Conservation (phyloP, 768 basidiomycete species). For the Auricularia heimuer region DNA sequence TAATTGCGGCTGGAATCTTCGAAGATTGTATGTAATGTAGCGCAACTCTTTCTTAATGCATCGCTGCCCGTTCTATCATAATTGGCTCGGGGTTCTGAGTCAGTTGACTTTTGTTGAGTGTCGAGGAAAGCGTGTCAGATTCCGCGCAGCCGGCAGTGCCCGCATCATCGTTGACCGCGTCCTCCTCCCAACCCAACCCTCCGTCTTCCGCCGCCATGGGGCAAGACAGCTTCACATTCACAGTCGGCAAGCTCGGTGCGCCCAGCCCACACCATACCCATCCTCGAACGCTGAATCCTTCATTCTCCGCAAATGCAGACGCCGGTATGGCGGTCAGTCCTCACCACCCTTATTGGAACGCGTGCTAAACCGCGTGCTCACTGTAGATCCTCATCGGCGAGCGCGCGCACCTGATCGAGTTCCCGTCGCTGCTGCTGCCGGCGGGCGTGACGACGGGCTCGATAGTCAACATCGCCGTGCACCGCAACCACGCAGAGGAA, state of each 20-base stretch:
- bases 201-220: neutral
- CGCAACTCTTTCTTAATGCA: too few species aligned
- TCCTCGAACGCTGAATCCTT: slow-evolving; percentile 8
- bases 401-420: slow-evolving; percentile 93
- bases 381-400: slow-evolving; percentile 82
- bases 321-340: slow-evolving; percentile 82
- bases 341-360: slow-evolving; percentile 11
- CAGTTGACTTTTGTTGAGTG: too few species aligned
- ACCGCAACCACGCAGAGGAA: slow-evolving; percentile 80
- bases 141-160: too few species aligned
- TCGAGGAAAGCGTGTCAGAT: too few species aligned
- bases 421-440: slow-evolving; percentile 89
- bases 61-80: too few species aligned
- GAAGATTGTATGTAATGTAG: too few species aligned
- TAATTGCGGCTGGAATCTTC: too few species aligned
- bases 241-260: slow-evolving; percentile 87
- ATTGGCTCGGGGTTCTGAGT: too few species aligned
- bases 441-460: slow-evolving; percentile 89
- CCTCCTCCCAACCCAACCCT: too few species aligned
- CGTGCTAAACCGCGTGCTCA: neutral
- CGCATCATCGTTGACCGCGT: too few species aligned
- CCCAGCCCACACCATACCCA: neutral
- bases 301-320: slow-evolving; percentile 35
- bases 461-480: slow-evolving; percentile 93
- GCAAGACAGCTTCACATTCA: slow-evolving; percentile 57